A percentile compares a stretch with the other conserved stretches of the same genome.
These are phyloP conservation scores for Naematelia encephala DNA, from an alignment of 768 basidiomycete genomes.

Conservation along the genomic window DNA sequence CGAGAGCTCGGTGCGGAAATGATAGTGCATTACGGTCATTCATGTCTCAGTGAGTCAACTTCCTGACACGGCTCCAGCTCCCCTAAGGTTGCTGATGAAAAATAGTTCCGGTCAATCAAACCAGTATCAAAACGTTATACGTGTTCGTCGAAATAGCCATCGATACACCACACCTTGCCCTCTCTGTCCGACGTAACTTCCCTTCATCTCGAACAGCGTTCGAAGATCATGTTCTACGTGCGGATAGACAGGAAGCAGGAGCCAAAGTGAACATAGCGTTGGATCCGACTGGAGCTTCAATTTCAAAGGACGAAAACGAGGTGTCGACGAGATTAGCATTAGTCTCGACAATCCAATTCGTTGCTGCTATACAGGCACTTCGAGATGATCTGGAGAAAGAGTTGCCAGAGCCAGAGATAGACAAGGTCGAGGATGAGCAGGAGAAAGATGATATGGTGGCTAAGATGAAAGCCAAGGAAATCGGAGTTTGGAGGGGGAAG, in stretches of 20 bases:
- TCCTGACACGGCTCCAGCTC: too few relatives aligned
- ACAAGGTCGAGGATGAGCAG: constrained; percentile 6
- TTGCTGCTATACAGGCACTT: constrained; percentile 81
- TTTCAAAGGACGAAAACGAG: constrained; percentile 9
- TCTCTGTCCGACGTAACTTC: constrained; percentile 85
- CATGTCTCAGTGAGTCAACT: constrained; percentile 83
- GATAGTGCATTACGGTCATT: constrained; percentile 97
- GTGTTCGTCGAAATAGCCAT: constrained; percentile 95
- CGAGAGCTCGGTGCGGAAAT: constrained; percentile 94
- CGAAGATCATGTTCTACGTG: constrained; percentile 61
- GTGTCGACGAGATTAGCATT: constrained; percentile 71
- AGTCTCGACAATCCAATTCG: constrained; percentile 97
- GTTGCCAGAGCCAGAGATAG: constrained; percentile 22
- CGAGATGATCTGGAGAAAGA: constrained; percentile 65
- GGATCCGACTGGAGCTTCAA: constrained; percentile 10
- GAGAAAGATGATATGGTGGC: constrained; percentile 24
- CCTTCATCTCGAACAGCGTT: constrained; percentile 71
- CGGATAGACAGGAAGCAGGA: constrained; percentile 50
- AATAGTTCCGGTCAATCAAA: constrained; percentile 89
- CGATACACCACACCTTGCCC: constrained; percentile 74
- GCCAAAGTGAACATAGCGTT: constrained; percentile 58
- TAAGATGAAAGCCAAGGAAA: constrained; percentile 35
- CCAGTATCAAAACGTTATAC: constrained; percentile 89
- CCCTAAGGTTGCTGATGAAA: too few relatives aligned
- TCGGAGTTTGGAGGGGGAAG: constrained; percentile 50